Conservation (phyloP, 2,329 filamentous ascomycete species). For the Epichloe coenophiala region DNA sequence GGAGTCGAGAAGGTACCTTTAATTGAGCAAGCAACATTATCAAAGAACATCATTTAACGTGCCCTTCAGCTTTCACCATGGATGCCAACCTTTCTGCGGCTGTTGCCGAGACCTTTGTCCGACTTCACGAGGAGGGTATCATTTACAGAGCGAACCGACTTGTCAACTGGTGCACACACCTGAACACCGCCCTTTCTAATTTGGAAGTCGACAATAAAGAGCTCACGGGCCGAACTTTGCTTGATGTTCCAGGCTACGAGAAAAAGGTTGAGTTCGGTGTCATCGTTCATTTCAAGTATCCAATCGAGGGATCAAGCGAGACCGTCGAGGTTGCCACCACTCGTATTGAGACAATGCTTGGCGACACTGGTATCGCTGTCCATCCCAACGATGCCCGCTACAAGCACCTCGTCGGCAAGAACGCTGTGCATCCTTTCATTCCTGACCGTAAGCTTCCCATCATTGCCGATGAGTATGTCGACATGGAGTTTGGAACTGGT, state of each 20-base stretch:
- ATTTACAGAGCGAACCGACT: conserved; percentile 89
- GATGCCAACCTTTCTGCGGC: conserved; percentile 71
- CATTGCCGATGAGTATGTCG: conserved; percentile 78
- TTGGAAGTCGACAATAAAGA: conserved; percentile 91
- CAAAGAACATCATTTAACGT: conserved; percentile 9
- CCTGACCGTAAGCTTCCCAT: conserved; percentile 66
- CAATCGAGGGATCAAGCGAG: conserved; percentile 68
- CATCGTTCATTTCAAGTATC: conserved; percentile 81
- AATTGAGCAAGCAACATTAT: background rate
- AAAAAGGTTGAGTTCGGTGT: conserved; percentile 96
- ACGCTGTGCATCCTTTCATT: conserved; percentile 76
- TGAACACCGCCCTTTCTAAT: conserved; percentile 84
- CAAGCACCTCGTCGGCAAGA: conserved; percentile 76
- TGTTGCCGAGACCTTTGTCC: conserved; percentile 78
- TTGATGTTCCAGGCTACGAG: conserved; percentile 90
- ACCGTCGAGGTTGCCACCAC: conserved; percentile 87
- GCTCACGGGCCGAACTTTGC: conserved; percentile 66
- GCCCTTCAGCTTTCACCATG: conserved; percentile 68
- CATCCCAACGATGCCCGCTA: conserved; percentile 80
- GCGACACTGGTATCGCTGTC: conserved; percentile 86
- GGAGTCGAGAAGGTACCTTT: conserved; percentile 54
- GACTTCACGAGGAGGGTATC: conserved; percentile 79
- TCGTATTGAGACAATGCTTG: conserved; percentile 87
- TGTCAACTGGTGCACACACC: conserved; percentile 87
- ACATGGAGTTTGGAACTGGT: conserved; percentile 88